A percentile compares a stretch with the other conserved stretches of the same genome.
phyloP scores from a whole-genome alignment of 441 rosid species.

The Jatropha multifida region DNA sequence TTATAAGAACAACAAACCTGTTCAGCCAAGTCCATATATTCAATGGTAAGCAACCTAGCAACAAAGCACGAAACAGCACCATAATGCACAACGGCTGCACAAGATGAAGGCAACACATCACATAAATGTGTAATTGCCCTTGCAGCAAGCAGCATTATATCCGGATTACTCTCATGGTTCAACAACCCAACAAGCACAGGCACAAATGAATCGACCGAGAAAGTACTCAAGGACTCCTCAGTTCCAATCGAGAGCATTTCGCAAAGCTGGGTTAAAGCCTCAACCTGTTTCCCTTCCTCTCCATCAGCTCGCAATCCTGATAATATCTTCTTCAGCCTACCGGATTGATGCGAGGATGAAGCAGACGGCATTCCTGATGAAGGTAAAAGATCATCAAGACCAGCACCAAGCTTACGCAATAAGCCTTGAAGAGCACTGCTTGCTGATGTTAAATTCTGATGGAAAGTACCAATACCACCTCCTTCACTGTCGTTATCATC shows the following conservation, averaged over 20 bases:
- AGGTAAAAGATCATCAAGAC: conserved; percentile 89
- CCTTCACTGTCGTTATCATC: conserved; percentile 83
- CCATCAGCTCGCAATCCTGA: conserved; percentile 91
- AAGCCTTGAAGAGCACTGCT: conserved; percentile 96
- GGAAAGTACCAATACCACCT: conserved; percentile 69
- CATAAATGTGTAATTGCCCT: conserved; percentile 97
- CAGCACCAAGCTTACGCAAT: conserved; percentile 93
- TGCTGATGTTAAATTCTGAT: conserved; percentile 88
- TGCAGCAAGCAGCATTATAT: conserved; percentile 97
- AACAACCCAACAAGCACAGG: conserved; percentile 90
- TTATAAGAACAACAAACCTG: conserved; percentile 53
- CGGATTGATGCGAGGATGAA: conserved; percentile 79
- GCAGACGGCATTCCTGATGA: conserved; percentile 74
- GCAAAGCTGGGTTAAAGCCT: conserved; percentile 94
- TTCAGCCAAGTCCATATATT: conserved; percentile 99
- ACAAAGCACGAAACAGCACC: conserved; percentile 92
- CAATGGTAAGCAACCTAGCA: conserved; percentile 93
- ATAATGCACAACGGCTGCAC: conserved; percentile 97
- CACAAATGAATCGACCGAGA: conserved; percentile 95
- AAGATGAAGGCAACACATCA: conserved; percentile 98
- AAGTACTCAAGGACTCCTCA: conserved; percentile 89
- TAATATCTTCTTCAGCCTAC: conserved; percentile 88
- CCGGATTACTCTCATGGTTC: conserved; percentile 93
- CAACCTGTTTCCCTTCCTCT: conserved; percentile 98
- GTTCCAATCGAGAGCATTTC: conserved; percentile 98